Percentiles rank a stretch among this genome's conserved stretches.
Evolutionary conservation across 345 rosid species (phyloP).

Genomic region (Sisymbrium irio): DNA sequence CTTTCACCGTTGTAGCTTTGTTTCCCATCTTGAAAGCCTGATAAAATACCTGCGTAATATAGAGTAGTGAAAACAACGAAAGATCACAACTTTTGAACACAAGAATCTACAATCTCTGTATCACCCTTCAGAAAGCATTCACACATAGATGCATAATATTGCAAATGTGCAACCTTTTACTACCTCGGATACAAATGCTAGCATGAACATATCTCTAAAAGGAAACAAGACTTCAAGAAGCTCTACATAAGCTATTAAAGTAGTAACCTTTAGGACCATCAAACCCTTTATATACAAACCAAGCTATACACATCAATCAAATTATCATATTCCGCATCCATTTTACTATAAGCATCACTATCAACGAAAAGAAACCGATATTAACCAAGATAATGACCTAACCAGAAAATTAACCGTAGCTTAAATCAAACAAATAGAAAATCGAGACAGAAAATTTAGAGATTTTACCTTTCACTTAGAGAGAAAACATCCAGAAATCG

Average conservation of each 20-base stretch:
- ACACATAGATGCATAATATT: neutral
- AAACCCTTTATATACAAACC: neutral
- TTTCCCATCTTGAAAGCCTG: constrained; percentile 52
- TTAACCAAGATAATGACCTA: neutral
- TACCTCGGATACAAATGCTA: neutral
- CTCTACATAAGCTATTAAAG: neutral
- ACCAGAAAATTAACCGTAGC: neutral
- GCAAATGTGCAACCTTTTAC: neutral
- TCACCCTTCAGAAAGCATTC: neutral
- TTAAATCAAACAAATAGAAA: neutral
- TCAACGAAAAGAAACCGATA: neutral
- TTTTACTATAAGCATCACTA: neutral
- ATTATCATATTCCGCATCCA: neutral
- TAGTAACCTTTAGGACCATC: neutral
- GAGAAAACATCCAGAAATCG: constrained; percentile 2
- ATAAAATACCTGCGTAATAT: constrained; percentile 7
- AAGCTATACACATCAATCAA: neutral
- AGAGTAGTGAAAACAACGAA: neutral
- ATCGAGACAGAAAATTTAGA: neutral
- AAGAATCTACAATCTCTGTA: constrained; percentile 6
- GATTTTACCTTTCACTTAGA: constrained; percentile 6
- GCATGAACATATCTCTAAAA: neutral
- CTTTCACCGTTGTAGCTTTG: constrained; percentile 59
- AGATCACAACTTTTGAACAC: neutral
- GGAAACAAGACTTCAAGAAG: neutral